These are phyloP conservation scores for Globisporangium ultimum DNA, from an alignment of 352 stramenopile species.

Conservation along the genomic window DNA sequence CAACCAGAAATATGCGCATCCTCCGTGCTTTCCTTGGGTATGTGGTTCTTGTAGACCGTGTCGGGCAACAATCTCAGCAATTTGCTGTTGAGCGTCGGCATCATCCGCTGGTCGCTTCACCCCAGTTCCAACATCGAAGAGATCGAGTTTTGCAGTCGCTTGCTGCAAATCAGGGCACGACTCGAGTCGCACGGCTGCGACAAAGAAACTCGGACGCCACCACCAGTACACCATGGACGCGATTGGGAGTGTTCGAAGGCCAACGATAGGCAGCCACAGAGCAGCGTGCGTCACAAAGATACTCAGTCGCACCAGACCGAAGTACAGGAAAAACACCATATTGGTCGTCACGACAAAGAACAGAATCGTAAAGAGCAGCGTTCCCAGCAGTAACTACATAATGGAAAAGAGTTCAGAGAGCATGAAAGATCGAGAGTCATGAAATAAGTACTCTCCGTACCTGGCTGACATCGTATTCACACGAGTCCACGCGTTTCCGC, in stretches of 20 bases:
- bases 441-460: constrained; percentile 14
- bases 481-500: constrained; percentile 90
- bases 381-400: constrained; percentile 86
- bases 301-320: constrained; percentile 67
- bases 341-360: constrained; percentile 93
- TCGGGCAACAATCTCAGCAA: not conserved
- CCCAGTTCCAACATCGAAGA: constrained; percentile 8
- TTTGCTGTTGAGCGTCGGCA: constrained; percentile 4
- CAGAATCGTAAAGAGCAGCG: constrained; percentile 90
- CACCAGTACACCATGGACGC: constrained; percentile 42
- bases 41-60: not conserved
- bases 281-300: constrained; percentile 34
- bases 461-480: constrained; percentile 92
- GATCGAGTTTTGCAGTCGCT: constrained; percentile 5
- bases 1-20: constrained; percentile 14
- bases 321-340: constrained; percentile 93
- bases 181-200: constrained; percentile 25
- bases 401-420: too few species aligned
- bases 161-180: constrained; percentile 9
- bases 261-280: constrained; percentile 57
- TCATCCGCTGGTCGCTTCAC: constrained; percentile 3
- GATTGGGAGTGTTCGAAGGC: constrained; percentile 40
- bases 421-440: not conserved
- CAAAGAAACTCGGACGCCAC: constrained; percentile 32
- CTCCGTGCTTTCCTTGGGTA: not conserved